These are phyloP conservation scores for Craspedostauros australis DNA, from an alignment of 108 stramenopile genomes.

Conservation along the genomic window DNA sequence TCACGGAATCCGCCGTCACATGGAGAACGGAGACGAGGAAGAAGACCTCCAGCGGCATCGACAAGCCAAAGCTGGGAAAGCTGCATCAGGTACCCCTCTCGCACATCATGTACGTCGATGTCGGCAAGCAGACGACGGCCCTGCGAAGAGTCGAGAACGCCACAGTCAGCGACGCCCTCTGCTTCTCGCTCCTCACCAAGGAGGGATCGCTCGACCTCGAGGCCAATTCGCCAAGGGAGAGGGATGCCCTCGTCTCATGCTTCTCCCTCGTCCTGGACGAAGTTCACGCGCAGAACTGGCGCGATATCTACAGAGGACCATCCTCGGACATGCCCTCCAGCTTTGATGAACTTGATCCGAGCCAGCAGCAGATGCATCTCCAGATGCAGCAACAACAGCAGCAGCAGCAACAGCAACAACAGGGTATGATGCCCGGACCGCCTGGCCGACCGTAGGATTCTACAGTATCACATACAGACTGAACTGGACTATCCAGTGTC, in stretches of 20 bases:
- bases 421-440: not conserved
- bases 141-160: constrained; percentile 81
- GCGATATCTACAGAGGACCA: constrained; percentile 81
- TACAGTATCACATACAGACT: too few relatives aligned
- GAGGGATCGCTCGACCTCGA: constrained; percentile 82
- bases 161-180: constrained; percentile 55
- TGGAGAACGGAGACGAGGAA: constrained; percentile 82
- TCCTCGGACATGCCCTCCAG: constrained; percentile 81
- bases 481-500: too few relatives aligned
- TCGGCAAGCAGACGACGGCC: constrained; percentile 83
- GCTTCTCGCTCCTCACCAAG: constrained; percentile 81
- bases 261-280: constrained; percentile 81
- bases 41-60: constrained; percentile 30
- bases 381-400: not conserved
- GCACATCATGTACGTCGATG: constrained; percentile 86
- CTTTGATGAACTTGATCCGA: constrained; percentile 67
- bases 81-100: constrained; percentile 76
- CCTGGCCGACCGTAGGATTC: too few relatives aligned
- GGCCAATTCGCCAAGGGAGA: constrained; percentile 66
- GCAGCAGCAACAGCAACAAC: not conserved
- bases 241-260: constrained; percentile 78
- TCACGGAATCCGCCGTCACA: constrained; percentile 74
- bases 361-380: constrained; percentile 10
- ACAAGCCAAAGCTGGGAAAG: constrained; percentile 72
- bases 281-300: constrained; percentile 86